Conservation (phyloP, 257 asterid species). For the Solanum rostratum region DNA sequence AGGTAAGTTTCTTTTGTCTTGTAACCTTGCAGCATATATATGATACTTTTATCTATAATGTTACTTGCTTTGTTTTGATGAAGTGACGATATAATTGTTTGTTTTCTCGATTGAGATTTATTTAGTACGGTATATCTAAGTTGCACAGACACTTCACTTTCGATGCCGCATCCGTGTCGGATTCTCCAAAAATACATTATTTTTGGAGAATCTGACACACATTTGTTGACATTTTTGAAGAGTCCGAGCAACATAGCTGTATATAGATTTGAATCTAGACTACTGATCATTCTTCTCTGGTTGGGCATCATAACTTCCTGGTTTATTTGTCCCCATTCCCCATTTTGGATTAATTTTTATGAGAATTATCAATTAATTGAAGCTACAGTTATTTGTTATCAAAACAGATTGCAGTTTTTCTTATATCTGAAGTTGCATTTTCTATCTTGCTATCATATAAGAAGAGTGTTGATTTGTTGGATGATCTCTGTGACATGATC, state of each 20-base stretch:
- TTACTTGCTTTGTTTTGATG: background rate
- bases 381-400: background rate
- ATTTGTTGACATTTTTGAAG: too few species aligned
- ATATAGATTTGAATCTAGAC: background rate
- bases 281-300: background rate
- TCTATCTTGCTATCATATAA: background rate
- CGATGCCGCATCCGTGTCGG: too few species aligned
- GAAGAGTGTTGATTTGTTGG: background rate
- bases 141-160: too few species aligned
- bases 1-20: constrained; percentile 41
- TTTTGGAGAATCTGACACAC: too few species aligned
- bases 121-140: background rate
- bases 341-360: background rate
- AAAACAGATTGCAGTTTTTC: background rate
- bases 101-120: background rate
- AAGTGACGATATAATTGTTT: background rate
- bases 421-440: background rate
- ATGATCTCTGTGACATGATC: background rate
- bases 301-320: background rate
- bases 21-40: background rate
- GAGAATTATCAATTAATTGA: background rate
- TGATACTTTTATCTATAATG: background rate
- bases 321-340: background rate
- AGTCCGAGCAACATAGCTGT: too few species aligned
- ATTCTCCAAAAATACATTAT: too few species aligned